A percentile compares a stretch with the other conserved stretches of the same genome.
phyloP scores from a whole-genome alignment of 257 asterid genomes.

The Schizonepeta tenuifolia region DNA sequence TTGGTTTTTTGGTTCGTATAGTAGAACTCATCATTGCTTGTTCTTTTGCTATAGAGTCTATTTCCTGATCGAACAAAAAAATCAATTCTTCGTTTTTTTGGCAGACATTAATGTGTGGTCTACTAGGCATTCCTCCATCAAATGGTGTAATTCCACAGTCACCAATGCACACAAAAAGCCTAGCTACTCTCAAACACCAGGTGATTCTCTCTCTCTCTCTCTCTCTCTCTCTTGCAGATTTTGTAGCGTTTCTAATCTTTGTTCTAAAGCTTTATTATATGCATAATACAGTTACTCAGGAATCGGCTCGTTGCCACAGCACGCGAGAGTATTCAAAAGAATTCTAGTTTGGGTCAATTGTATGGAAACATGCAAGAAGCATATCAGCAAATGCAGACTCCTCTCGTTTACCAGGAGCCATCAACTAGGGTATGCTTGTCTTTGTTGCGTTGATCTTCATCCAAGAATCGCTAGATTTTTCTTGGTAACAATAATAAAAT shows the following conservation, averaged over 20 bases:
- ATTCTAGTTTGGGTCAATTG: slow-evolving; percentile 78
- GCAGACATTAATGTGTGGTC: slow-evolving; percentile 87
- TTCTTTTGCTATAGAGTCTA: not conserved
- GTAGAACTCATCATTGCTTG: not conserved
- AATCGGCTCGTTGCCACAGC: slow-evolving; percentile 74
- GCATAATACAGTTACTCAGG: slow-evolving; percentile 63
- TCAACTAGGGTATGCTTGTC: slow-evolving; percentile 54
- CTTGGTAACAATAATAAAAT: no score
- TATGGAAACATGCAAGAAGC: slow-evolving; percentile 94
- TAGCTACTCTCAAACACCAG: slow-evolving; percentile 94
- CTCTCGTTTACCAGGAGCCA: slow-evolving; percentile 70
- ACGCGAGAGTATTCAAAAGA: slow-evolving; percentile 61
- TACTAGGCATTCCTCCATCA: slow-evolving; percentile 86
- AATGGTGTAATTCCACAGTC: slow-evolving; percentile 95
- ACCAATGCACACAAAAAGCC: slow-evolving; percentile 89
- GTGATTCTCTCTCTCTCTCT: slow-evolving; percentile 35
- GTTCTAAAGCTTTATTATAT: slow-evolving; percentile 11
- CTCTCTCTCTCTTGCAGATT: not conserved
- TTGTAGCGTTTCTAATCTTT: not conserved
- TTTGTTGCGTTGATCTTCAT: not conserved
- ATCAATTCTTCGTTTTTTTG: not conserved
- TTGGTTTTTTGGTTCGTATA: slow-evolving; percentile 76
- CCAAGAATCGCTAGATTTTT: not conserved
- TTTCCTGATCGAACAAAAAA: not conserved
- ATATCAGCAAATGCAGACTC: slow-evolving; percentile 86